Percentiles rank a stretch among this genome's conserved stretches.
Conservation (phyloP, 2,329 filamentous ascomycete species). For the Fusarium fujikuroi region DNA sequence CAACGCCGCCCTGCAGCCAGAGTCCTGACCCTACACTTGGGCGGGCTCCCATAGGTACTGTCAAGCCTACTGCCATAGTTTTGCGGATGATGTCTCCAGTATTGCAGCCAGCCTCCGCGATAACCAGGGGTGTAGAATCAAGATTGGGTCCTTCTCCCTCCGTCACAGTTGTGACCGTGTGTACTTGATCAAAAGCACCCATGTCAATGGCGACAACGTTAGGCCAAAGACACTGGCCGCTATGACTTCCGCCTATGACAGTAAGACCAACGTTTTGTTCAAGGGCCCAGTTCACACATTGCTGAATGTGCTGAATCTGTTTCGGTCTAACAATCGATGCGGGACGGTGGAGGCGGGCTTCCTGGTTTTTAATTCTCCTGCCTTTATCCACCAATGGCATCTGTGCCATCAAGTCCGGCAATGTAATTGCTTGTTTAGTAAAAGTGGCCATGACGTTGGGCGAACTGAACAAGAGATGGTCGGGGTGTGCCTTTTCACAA, state of each 20-base stretch:
- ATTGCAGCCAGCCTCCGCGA: constrained; percentile 67
- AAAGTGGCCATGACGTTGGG: constrained; percentile 65
- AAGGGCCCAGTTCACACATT: constrained; percentile 67
- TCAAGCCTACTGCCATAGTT: constrained; percentile 59
- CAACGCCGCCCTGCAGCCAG: constrained; percentile 74
- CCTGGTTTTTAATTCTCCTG: constrained; percentile 60
- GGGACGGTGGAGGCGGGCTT: constrained; percentile 58
- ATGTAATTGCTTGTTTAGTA: constrained; percentile 54
- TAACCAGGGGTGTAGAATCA: constrained; percentile 49
- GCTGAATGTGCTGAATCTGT: constrained; percentile 60
- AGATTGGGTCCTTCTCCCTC: constrained; percentile 8
- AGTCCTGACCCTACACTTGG: constrained; percentile 72
- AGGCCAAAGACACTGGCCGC: constrained; percentile 65
- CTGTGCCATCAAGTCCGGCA: constrained; percentile 56
- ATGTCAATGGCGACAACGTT: constrained; percentile 68
- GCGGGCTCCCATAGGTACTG: constrained; percentile 68
- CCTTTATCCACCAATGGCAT: constrained; percentile 50
- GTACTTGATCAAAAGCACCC: constrained; percentile 64
- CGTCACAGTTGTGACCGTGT: constrained; percentile 58
- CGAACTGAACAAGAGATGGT: constrained; percentile 58
- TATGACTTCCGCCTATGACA: constrained; percentile 70
- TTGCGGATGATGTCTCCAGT: constrained; percentile 63
- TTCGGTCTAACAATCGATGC: constrained; percentile 59
- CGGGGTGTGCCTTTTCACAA: constrained; percentile 50
- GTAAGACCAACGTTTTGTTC: constrained; percentile 58